These are phyloP conservation scores for Suillus paluster DNA, from an alignment of 768 basidiomycete species.

Conservation along the genomic window DNA sequence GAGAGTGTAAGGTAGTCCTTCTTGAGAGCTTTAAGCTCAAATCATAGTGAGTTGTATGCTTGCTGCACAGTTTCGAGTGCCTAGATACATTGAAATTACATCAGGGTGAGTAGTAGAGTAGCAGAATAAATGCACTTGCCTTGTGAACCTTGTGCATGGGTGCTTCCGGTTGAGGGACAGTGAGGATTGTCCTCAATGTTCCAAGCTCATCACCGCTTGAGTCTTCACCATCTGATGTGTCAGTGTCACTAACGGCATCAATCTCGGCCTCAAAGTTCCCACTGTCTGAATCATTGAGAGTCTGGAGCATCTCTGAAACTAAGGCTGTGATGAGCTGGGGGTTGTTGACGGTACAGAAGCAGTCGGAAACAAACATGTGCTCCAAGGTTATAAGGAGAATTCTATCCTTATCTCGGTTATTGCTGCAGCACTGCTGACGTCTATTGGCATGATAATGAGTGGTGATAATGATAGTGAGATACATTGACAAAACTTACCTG, in stretches of 20 bases:
- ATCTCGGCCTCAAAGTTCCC: background rate
- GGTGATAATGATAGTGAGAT: no score
- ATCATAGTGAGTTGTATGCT: background rate
- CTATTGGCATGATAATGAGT: no score
- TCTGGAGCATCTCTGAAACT: background rate
- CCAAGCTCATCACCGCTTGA: background rate
- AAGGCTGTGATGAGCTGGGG: background rate
- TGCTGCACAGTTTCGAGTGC: conserved; percentile 1
- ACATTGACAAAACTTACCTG: background rate
- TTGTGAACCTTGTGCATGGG: background rate
- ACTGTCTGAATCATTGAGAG: background rate
- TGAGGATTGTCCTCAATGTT: background rate
- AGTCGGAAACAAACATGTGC: background rate
- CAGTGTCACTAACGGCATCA: background rate
- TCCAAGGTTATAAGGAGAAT: background rate
- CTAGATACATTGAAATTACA: background rate
- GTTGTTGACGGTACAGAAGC: background rate
- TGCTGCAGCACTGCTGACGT: background rate
- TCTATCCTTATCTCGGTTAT: background rate
- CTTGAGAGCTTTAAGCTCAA: background rate
- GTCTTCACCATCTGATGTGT: background rate
- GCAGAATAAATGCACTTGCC: background rate
- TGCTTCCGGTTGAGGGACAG: background rate
- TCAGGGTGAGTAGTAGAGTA: no score
- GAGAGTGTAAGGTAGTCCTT: background rate